phyloP scores from a whole-genome alignment of 352 stramenopile species.

The Thalassiosira hispida region DNA sequence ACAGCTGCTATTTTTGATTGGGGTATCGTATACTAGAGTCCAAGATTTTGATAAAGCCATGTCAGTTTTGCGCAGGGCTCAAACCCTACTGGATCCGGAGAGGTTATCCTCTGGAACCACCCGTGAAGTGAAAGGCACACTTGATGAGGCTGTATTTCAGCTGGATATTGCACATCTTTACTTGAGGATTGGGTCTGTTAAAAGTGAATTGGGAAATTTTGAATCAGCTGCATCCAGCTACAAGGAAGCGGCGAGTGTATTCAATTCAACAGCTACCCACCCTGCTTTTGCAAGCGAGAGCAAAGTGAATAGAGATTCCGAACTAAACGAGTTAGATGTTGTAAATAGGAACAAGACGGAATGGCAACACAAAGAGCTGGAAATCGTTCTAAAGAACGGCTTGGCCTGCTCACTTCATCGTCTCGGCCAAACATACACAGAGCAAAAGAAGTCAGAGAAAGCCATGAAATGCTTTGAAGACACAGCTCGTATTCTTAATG shows the following conservation, averaged over 20 bases:
- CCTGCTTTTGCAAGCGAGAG: conserved; percentile 24
- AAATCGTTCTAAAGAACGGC: conserved; percentile 48
- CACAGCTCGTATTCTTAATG: conserved; percentile 50
- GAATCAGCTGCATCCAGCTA: conserved; percentile 28
- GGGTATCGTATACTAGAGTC: conserved; percentile 43
- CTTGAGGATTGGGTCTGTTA: conserved; percentile 45
- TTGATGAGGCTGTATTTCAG: conserved; percentile 33
- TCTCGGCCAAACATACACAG: conserved; percentile 43
- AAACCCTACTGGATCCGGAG: conserved; percentile 20
- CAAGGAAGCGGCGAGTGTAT: conserved; percentile 49
- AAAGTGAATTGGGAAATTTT: conserved; percentile 33
- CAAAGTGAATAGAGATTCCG: conserved; percentile 8
- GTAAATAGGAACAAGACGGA: not conserved
- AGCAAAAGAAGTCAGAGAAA: conserved; percentile 36
- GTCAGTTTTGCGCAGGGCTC: conserved; percentile 31
- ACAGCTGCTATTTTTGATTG: conserved; percentile 59
- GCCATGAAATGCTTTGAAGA: conserved; percentile 63
- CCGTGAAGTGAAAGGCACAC: conserved; percentile 10
- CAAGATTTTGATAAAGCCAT: conserved; percentile 49
- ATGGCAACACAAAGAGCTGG: conserved; percentile 41
- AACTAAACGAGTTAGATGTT: not conserved
- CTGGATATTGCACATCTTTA: conserved; percentile 47
- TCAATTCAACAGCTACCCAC: conserved; percentile 33
- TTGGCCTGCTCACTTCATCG: conserved; percentile 42
- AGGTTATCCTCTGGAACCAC: conserved; percentile 10